phyloP scores from a whole-genome alignment of 139 green algal genomes.

The Tetradesmus lagerheimii region DNA sequence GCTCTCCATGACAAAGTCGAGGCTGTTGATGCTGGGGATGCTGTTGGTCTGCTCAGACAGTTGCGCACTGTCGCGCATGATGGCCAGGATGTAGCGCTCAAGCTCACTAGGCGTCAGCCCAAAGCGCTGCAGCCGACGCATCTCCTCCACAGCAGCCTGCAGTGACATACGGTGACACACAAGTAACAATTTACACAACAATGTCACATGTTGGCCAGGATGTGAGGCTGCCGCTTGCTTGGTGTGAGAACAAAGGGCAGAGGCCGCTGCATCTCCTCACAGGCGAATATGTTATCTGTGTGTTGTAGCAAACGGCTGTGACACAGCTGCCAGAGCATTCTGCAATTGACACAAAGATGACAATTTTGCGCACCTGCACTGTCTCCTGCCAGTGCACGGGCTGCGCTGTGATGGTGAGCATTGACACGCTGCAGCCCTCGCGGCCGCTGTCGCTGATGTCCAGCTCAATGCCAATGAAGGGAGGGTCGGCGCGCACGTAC shows the following conservation, averaged over 20 bases:
- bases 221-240: too few relatives aligned
- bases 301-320: too few relatives aligned
- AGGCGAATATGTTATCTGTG: too few relatives aligned
- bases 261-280: too few relatives aligned
- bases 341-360: too few relatives aligned
- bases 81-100: slow-evolving; percentile 87
- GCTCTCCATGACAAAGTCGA: slow-evolving; percentile 99
- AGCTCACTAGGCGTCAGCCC: slow-evolving; percentile 94
- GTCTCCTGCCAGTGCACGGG: slow-evolving; percentile 89
- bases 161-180: too few relatives aligned
- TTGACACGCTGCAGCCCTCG: slow-evolving; percentile 96
- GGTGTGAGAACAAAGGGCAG: too few relatives aligned
- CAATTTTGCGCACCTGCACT: slow-evolving; percentile 55
- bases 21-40: slow-evolving; percentile 90
- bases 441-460: slow-evolving; percentile 91
- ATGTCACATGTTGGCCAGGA: not conserved
- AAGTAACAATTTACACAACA: too few relatives aligned
- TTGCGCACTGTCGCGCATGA: slow-evolving; percentile 92
- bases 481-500: slow-evolving; percentile 67
- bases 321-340: not conserved
- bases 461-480: slow-evolving; percentile 93
- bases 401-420: slow-evolving; percentile 94
- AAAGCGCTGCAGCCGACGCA: slow-evolving; percentile 88
- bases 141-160: slow-evolving; percentile 85
- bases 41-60: slow-evolving; percentile 84